phyloP scores from a whole-genome alignment of 140 eudicot species.

The Ambrosia hybrid region DNA sequence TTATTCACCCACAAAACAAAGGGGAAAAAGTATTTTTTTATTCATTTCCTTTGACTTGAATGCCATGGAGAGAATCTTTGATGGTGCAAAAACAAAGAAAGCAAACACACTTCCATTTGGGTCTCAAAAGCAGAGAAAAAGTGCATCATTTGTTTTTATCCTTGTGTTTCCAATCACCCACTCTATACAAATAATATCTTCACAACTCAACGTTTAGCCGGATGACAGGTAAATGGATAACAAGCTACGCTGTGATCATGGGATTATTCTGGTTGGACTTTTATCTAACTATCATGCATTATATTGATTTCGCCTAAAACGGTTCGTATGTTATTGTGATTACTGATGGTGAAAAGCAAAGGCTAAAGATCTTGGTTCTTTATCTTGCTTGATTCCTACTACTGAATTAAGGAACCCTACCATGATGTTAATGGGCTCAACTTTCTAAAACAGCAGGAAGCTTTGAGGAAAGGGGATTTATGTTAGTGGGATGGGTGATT shows the following conservation, averaged over 20 bases:
- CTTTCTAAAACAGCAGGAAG: constrained; percentile 55
- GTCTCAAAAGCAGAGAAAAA: constrained; percentile 81
- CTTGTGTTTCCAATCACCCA: constrained; percentile 45
- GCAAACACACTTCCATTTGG: constrained; percentile 70
- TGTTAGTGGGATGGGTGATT: constrained; percentile 56
- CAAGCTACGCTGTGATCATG: not conserved
- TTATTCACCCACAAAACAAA: constrained; percentile 33
- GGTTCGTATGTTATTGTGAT: not conserved
- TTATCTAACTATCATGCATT: constrained; percentile 16
- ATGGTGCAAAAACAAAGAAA: constrained; percentile 92
- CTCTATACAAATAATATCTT: constrained; percentile 23
- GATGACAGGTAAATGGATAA: too few relatives aligned
- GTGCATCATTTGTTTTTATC: constrained; percentile 86
- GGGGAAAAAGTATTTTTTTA: constrained; percentile 24
- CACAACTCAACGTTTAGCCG: not conserved
- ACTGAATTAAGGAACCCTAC: constrained; percentile 75
- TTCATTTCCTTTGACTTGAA: constrained; percentile 75
- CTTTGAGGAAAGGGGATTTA: constrained; percentile 43
- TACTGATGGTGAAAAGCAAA: not conserved
- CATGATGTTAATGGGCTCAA: constrained; percentile 65
- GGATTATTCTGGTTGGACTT: constrained; percentile 12
- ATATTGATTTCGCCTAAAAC: not conserved
- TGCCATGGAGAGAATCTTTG: constrained; percentile 82
- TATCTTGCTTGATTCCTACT: constrained; percentile 49
- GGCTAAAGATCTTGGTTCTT: constrained; percentile 4